These are phyloP conservation scores for Fusarium guadeloupense DNA, from an alignment of 2,329 filamentous ascomycete species.

Conservation along the genomic window DNA sequence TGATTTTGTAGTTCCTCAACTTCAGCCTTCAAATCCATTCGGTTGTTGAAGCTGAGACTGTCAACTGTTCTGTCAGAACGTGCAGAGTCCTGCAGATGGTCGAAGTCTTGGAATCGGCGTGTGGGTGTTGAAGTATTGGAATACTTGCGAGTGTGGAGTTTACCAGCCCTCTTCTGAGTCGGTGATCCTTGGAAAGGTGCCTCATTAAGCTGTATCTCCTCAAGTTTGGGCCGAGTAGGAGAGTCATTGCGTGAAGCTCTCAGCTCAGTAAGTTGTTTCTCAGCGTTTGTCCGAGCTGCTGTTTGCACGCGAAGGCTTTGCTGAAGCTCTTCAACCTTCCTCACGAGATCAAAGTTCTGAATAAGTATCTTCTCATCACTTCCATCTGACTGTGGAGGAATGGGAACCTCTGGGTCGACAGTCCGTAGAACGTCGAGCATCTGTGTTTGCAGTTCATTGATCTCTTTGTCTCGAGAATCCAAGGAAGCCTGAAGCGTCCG, in stretches of 20 bases:
- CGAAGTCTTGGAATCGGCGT: constrained; percentile 72
- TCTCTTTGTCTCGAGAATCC: constrained; percentile 81
- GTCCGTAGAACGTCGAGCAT: constrained; percentile 85
- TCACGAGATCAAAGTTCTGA: constrained; percentile 83
- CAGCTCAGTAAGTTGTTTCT: constrained; percentile 81
- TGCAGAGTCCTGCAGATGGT: constrained; percentile 73
- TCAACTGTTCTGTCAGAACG: constrained; percentile 86
- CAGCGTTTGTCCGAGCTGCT: constrained; percentile 82
- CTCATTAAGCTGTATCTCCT: constrained; percentile 89
- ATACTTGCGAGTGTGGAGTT: constrained; percentile 65
- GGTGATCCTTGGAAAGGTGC: constrained; percentile 78
- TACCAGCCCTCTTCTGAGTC: constrained; percentile 70
- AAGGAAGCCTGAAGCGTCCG: constrained; percentile 82
- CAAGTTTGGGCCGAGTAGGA: constrained; percentile 77
- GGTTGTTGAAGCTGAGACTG: constrained; percentile 83
- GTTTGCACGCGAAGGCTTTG: constrained; percentile 85
- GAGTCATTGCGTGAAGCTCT: constrained; percentile 77
- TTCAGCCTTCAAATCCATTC: constrained; percentile 90
- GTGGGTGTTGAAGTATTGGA: constrained; percentile 83
- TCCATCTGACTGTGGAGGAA: constrained; percentile 68
- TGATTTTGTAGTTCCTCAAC: constrained; percentile 94
- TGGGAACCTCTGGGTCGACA: constrained; percentile 78
- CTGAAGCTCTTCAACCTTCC: constrained; percentile 88
- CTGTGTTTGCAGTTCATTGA: constrained; percentile 81
- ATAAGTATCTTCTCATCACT: constrained; percentile 72